Evolutionary conservation across 2,329 filamentous ascomycete species (phyloP).

Genomic region (Fusarium subglutinans): DNA sequence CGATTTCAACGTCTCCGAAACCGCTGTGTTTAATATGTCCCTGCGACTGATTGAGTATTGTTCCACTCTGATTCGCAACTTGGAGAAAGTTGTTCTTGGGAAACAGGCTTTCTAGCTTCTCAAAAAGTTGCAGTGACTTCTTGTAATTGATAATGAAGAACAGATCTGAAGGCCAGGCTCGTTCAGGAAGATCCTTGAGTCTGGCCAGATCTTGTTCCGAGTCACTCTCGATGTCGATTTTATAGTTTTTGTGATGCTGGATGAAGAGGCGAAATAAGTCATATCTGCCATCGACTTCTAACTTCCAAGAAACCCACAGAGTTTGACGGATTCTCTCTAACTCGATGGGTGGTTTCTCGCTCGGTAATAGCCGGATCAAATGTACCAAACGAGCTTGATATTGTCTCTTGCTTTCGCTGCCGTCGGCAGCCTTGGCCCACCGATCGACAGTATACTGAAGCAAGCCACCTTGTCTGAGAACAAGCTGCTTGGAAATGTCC

Average conservation of each 20-base stretch:
- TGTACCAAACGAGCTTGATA: slow-evolving; percentile 2
- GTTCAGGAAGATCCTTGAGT: neutral
- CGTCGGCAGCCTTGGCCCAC: slow-evolving; percentile 10
- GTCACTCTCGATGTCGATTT: slow-evolving; percentile 38
- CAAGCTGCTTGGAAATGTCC: neutral
- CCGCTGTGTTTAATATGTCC: neutral
- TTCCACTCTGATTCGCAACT: neutral
- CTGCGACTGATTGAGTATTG: slow-evolving; percentile 15
- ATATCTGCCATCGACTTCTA: slow-evolving; percentile 18
- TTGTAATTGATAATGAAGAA: slow-evolving; percentile 23
- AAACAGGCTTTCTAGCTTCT: slow-evolving; percentile 21
- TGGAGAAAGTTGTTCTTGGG: slow-evolving; percentile 29
- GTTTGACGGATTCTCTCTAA: neutral
- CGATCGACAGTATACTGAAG: slow-evolving; percentile 22
- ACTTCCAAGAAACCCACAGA: neutral
- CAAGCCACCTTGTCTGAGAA: neutral
- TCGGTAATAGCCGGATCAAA: slow-evolving; percentile 4
- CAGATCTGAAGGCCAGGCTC: slow-evolving; percentile 19
- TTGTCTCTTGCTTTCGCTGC: neutral
- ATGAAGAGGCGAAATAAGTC: slow-evolving; percentile 38
- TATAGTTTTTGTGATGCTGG: slow-evolving; percentile 19
- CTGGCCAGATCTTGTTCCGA: slow-evolving; percentile 1
- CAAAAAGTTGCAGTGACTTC: slow-evolving; percentile 24
- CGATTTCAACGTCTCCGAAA: slow-evolving; percentile 23
- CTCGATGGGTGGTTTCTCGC: neutral